Percentiles rank a stretch among this genome's conserved stretches.
Evolutionary conservation across 2,329 filamentous ascomycete species (phyloP).

Genomic region (Drechslerella dactyloides): DNA sequence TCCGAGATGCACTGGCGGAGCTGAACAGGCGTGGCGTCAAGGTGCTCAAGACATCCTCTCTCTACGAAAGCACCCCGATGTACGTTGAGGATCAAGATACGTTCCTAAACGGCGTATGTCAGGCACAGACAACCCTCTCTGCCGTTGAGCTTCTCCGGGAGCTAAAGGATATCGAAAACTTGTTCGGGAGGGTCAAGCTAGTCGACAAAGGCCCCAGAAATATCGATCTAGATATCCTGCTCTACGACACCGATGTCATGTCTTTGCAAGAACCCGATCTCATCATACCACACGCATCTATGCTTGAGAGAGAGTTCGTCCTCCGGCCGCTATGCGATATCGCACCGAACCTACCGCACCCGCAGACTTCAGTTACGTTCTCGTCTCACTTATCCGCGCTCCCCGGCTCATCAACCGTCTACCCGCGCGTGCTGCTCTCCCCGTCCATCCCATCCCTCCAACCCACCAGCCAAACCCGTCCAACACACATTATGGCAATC

Average conservation of each 20-base stretch:
- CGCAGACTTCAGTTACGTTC: slow-evolving; percentile 54
- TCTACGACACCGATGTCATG: slow-evolving; percentile 74
- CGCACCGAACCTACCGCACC: slow-evolving; percentile 53
- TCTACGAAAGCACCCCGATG: slow-evolving; percentile 97
- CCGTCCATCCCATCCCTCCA: slow-evolving; percentile 64
- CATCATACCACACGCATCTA: slow-evolving; percentile 81
- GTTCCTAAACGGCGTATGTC: slow-evolving; percentile 88
- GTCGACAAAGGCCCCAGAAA: slow-evolving; percentile 93
- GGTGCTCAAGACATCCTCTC: slow-evolving; percentile 78
- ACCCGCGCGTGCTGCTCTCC: slow-evolving; percentile 64
- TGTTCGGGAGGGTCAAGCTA: slow-evolving; percentile 74
- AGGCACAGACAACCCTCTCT: slow-evolving; percentile 80
- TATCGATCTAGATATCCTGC: slow-evolving; percentile 89
- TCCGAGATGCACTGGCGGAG: slow-evolving; percentile 79
- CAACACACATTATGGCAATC: slow-evolving; percentile 88
- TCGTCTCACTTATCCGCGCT: slow-evolving; percentile 52
- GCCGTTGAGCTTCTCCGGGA: slow-evolving; percentile 78
- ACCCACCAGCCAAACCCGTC: slow-evolving; percentile 63
- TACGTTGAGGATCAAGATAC: slow-evolving; percentile 87
- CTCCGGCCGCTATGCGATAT: slow-evolving; percentile 80
- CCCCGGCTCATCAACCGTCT: slow-evolving; percentile 58
- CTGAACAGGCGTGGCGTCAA: slow-evolving; percentile 76
- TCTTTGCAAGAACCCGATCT: slow-evolving; percentile 69
- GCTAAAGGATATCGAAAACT: slow-evolving; percentile 82
- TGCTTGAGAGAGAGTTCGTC: slow-evolving; percentile 92